phyloP scores from a whole-genome alignment of 148 eudicot genomes.

The Persicaria tinctoria region DNA sequence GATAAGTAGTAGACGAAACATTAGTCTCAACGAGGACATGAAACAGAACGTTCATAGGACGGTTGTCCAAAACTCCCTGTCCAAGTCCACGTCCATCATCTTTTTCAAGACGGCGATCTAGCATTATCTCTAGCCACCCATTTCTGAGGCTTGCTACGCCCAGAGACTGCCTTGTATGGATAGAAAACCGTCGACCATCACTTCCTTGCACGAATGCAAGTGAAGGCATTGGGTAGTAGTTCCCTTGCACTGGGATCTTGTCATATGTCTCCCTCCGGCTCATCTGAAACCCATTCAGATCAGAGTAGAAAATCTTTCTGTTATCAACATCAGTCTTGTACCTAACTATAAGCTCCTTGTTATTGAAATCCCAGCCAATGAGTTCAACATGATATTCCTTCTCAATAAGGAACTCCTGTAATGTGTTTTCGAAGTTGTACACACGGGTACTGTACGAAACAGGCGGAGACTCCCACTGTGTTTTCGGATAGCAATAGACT shows the following conservation, averaged over 20 bases:
- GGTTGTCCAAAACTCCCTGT: constrained; percentile 91
- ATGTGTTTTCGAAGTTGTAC: constrained; percentile 41
- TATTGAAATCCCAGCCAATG: constrained; percentile 44
- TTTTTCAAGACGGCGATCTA: constrained; percentile 66
- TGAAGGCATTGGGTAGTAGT: constrained; percentile 97
- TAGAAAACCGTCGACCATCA: constrained; percentile 74
- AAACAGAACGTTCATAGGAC: constrained; percentile 72
- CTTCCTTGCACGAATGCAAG: constrained; percentile 81
- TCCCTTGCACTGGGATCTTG: constrained; percentile 92
- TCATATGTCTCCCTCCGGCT: constrained; percentile 93
- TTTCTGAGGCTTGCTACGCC: constrained; percentile 83
- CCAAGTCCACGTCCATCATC: constrained; percentile 99
- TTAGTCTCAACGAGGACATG: constrained; percentile 73
- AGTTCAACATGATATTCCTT: constrained; percentile 97
- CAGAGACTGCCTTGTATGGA: constrained; percentile 78
- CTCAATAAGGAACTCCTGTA: constrained; percentile 74
- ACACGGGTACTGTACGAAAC: constrained; percentile 84
- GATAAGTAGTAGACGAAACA: constrained; percentile 45
- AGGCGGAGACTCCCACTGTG: constrained; percentile 61
- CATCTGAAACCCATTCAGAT: constrained; percentile 95
- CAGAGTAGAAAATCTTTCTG: constrained; percentile 66
- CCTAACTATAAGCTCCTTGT: constrained; percentile 78
- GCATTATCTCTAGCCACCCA: constrained; percentile 94
- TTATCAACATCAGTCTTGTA: constrained; percentile 78
- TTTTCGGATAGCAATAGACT: constrained; percentile 71